phyloP scores from a whole-genome alignment of 2,329 filamentous ascomycete species.

The Drechslerella dactyloides region DNA sequence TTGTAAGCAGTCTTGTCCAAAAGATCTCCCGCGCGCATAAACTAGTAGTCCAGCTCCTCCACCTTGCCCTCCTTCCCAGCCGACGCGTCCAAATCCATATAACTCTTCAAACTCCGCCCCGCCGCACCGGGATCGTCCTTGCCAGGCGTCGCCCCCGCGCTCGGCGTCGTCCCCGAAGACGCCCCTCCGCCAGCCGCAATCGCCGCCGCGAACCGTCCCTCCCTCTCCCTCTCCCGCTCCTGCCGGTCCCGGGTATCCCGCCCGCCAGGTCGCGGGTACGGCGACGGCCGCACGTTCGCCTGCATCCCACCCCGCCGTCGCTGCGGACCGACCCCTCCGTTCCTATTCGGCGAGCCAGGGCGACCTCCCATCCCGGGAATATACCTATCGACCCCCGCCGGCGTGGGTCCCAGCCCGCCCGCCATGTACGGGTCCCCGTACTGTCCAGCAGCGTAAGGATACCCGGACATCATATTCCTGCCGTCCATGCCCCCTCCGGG shows the following conservation, averaged over 20 bases:
- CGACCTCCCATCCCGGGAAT: slow-evolving; percentile 51
- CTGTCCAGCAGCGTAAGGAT: slow-evolving; percentile 47
- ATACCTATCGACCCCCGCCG: slow-evolving; percentile 53
- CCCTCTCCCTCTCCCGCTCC: slow-evolving; percentile 58
- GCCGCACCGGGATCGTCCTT: slow-evolving; percentile 84
- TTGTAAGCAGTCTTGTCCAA: too few species aligned
- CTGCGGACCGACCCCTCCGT: slow-evolving; percentile 45
- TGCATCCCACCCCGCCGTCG: slow-evolving; percentile 47
- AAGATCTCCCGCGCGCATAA: not conserved
- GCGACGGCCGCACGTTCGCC: slow-evolving; percentile 32
- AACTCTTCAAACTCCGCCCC: slow-evolving; percentile 91
- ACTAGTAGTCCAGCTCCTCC: slow-evolving; percentile 87
- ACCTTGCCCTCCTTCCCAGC: slow-evolving; percentile 68
- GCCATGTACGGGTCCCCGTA: slow-evolving; percentile 52
- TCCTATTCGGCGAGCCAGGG: slow-evolving; percentile 48
- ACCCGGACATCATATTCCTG: slow-evolving; percentile 44
- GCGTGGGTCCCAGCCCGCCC: slow-evolving; percentile 53
- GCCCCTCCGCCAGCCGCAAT: slow-evolving; percentile 61
- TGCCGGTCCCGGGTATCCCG: slow-evolving; percentile 44
- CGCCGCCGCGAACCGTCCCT: slow-evolving; percentile 63
- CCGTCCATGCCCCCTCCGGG: slow-evolving; percentile 33
- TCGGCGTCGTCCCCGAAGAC: slow-evolving; percentile 74
- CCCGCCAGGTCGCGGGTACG: slow-evolving; percentile 42
- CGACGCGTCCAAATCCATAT: slow-evolving; percentile 93
- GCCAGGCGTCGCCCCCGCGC: slow-evolving; percentile 77